Evolutionary conservation across 495 filamentous ascomycete species (phyloP).

Genomic region (Clohesyomyces aquaticus): DNA sequence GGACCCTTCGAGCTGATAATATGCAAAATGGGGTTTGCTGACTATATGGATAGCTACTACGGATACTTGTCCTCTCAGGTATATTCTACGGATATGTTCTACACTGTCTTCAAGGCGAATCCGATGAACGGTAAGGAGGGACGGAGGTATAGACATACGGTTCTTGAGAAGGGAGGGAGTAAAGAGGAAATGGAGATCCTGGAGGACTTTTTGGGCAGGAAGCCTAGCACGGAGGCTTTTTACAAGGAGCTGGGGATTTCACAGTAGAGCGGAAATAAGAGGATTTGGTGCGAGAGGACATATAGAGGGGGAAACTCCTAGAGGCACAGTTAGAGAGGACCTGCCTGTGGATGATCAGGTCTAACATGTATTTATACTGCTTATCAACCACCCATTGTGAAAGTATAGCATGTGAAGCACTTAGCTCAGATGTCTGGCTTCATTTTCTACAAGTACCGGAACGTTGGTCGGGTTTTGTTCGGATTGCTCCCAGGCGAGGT

Average conservation of each 20-base stretch:
- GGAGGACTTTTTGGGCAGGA: conserved; percentile 71
- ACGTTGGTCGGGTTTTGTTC: too few species aligned
- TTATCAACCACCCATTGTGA: too few species aligned
- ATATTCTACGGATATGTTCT: conserved; percentile 80
- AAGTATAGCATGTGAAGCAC: too few species aligned
- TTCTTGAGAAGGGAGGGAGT: conserved; percentile 72
- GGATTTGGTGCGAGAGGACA: not conserved
- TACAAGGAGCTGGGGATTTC: conserved; percentile 69
- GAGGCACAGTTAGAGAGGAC: not conserved
- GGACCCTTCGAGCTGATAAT: too few species aligned
- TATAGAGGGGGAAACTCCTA: too few species aligned
- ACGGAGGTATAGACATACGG: conserved; percentile 70
- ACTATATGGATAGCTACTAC: conserved; percentile 52
- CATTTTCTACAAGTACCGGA: too few species aligned
- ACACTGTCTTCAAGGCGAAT: conserved; percentile 70
- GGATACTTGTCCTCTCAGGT: conserved; percentile 69
- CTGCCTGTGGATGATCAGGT: too few species aligned
- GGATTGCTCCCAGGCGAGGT: too few species aligned
- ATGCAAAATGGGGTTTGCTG: too few species aligned
- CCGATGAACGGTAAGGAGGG: conserved; percentile 72
- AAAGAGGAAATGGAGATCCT: conserved; percentile 76
- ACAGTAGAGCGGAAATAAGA: conserved; percentile 11
- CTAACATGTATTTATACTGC: too few species aligned
- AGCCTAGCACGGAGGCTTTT: conserved; percentile 74
- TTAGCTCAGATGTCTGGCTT: too few species aligned